These are phyloP conservation scores for Desmodesmus armatus DNA, from an alignment of 139 green algal species.

Conservation along the genomic window DNA sequence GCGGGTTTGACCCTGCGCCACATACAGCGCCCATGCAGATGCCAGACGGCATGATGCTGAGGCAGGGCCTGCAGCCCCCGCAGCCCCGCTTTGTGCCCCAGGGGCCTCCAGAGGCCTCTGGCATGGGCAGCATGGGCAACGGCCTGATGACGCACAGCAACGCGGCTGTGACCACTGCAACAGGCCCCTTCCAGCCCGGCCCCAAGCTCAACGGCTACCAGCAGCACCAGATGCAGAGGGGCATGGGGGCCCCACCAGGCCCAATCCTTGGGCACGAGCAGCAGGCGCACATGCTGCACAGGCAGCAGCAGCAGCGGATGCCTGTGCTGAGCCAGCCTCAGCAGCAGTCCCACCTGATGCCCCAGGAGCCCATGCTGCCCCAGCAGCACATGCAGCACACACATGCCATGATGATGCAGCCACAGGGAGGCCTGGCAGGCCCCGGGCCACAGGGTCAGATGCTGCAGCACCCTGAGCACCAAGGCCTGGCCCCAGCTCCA, in stretches of 20 bases:
- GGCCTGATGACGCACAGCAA: neutral
- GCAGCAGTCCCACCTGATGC: neutral
- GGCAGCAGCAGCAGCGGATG: neutral
- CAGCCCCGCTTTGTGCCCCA: neutral
- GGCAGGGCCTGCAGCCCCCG: neutral
- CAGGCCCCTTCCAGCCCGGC: no score
- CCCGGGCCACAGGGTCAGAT: no score
- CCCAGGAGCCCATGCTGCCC: neutral
- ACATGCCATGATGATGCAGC: no score
- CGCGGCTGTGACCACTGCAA: neutral
- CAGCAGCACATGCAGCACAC: neutral
- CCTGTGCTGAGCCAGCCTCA: constrained; percentile 9
- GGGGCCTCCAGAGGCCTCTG: neutral
- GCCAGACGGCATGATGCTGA: neutral
- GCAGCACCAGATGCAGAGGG: neutral
- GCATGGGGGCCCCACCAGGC: neutral
- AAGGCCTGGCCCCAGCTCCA: no score
- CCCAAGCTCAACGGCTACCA: neutral
- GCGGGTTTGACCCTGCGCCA: neutral
- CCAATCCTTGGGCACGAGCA: no score
- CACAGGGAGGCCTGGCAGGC: no score
- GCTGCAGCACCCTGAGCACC: no score
- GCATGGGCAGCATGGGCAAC: neutral
- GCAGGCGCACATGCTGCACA: no score
- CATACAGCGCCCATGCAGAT: neutral